phyloP scores from a whole-genome alignment of 148 eudicot species.

The Chenopodium quinoa region DNA sequence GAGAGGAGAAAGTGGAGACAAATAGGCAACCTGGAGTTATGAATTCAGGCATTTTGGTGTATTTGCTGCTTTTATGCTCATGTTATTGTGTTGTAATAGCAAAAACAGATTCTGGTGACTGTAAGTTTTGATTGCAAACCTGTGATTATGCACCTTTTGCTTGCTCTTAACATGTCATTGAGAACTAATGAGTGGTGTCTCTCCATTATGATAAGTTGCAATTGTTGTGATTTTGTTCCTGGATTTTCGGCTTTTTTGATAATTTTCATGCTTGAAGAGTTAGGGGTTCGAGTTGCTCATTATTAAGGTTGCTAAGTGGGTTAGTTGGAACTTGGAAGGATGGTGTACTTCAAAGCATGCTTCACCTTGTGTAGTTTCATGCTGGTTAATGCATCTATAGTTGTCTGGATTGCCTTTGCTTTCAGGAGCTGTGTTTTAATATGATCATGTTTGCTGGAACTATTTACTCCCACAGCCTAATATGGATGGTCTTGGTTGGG shows the following conservation, averaged over 20 bases:
- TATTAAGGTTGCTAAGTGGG: background rate
- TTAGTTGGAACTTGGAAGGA: background rate
- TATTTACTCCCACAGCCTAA: background rate
- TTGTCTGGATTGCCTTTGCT: background rate
- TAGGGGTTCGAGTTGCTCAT: background rate
- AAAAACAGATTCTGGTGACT: constrained; percentile 25
- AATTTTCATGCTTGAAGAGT: background rate
- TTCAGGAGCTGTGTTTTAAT: background rate
- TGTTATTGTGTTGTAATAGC: constrained; percentile 20
- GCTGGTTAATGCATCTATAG: background rate
- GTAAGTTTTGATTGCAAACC: constrained; percentile 21
- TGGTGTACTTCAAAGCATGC: background rate
- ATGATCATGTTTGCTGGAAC: too few relatives aligned
- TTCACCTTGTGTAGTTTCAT: background rate
- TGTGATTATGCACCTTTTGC: background rate
- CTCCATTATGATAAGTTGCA: background rate
- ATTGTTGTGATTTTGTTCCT: background rate
- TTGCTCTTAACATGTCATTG: background rate
- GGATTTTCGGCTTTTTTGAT: background rate
- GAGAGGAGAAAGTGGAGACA: background rate
- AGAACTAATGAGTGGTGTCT: background rate
- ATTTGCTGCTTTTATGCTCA: constrained; percentile 17
- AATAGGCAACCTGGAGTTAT: constrained; percentile 1
- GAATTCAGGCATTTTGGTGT: constrained; percentile 21
- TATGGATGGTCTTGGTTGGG: background rate